phyloP scores from a whole-genome alignment of 2,329 filamentous ascomycete genomes.

The Diaporthe velutina region DNA sequence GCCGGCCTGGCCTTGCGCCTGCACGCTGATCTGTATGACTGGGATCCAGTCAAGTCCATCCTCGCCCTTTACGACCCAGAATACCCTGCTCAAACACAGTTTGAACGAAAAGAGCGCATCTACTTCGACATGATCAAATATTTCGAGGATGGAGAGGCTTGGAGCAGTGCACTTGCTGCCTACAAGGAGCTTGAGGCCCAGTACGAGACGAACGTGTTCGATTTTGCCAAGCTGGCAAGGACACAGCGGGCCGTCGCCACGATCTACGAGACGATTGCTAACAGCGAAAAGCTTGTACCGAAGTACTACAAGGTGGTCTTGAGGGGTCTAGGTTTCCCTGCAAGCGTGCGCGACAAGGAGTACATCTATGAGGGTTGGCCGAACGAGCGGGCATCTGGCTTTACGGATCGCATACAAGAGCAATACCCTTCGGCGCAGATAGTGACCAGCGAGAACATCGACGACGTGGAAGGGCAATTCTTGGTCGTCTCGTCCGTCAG shows the following conservation, averaged over 20 bases:
- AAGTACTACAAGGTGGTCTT: constrained; percentile 95
- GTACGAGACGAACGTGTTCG: constrained; percentile 90
- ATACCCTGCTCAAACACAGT: constrained; percentile 87
- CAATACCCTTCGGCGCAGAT: constrained; percentile 90
- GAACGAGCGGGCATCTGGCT: constrained; percentile 81
- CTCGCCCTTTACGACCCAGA: constrained; percentile 77
- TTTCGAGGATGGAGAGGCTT: constrained; percentile 94
- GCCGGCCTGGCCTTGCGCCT: constrained; percentile 90
- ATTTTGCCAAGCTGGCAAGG: constrained; percentile 91
- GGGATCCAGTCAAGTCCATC: constrained; percentile 80
- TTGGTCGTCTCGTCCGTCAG: constrained; percentile 85
- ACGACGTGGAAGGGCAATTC: constrained; percentile 92
- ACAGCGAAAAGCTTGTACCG: constrained; percentile 81
- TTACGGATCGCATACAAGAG: constrained; percentile 92
- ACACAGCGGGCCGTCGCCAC: constrained; percentile 91
- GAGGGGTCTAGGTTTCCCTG: constrained; percentile 88
- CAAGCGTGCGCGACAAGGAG: constrained; percentile 86
- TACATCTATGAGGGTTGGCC: constrained; percentile 90
- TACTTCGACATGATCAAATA: constrained; percentile 96
- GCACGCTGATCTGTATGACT: constrained; percentile 93
- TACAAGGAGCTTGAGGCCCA: constrained; percentile 94
- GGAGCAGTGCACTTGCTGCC: constrained; percentile 87
- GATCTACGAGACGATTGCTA: constrained; percentile 89
- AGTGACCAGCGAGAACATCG: constrained; percentile 75
- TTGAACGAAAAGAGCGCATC: constrained; percentile 91